A percentile compares a stretch with the other conserved stretches of the same genome.
phyloP scores from a whole-genome alignment of 805 yeast species.

The Suhomyces kilbournensis region DNA sequence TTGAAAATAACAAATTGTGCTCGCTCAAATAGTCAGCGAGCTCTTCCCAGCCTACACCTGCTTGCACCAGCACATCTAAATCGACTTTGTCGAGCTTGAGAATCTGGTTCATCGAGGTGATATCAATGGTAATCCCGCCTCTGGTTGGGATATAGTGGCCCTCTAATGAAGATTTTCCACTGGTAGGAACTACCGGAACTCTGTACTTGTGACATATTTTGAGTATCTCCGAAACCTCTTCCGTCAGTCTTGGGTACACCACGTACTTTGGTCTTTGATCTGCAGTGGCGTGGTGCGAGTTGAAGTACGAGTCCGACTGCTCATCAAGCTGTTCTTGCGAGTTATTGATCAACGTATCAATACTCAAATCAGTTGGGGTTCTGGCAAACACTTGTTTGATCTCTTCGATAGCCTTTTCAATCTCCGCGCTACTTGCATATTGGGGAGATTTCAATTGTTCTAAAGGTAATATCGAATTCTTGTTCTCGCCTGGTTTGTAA shows the following conservation, averaged over 20 bases:
- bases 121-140: slow-evolving; percentile 58
- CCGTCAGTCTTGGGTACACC: slow-evolving; percentile 61
- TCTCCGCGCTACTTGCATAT: slow-evolving; percentile 19
- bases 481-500: neutral
- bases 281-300: slow-evolving; percentile 30
- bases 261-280: slow-evolving; percentile 39
- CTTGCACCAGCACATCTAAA: slow-evolving; percentile 70
- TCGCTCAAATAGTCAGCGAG: slow-evolving; percentile 45
- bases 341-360: slow-evolving; percentile 15
- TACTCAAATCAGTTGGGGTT: neutral
- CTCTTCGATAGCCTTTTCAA: slow-evolving; percentile 22
- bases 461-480: slow-evolving; percentile 17
- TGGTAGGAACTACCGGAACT: slow-evolving; percentile 72
- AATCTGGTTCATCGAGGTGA: slow-evolving; percentile 57
- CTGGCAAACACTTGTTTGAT: slow-evolving; percentile 10
- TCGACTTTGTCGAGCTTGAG: slow-evolving; percentile 58
- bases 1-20: slow-evolving; percentile 17
- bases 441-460: slow-evolving; percentile 17
- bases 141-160: slow-evolving; percentile 78
- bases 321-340: slow-evolving; percentile 21
- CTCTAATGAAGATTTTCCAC: slow-evolving; percentile 79
- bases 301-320: slow-evolving; percentile 35
- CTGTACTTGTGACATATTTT: slow-evolving; percentile 57
- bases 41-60: slow-evolving; percentile 79
- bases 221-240: slow-evolving; percentile 62